These are phyloP conservation scores for Ophiosphaerella narmari DNA, from an alignment of 2,329 filamentous ascomycete species.

Conservation along the genomic window DNA sequence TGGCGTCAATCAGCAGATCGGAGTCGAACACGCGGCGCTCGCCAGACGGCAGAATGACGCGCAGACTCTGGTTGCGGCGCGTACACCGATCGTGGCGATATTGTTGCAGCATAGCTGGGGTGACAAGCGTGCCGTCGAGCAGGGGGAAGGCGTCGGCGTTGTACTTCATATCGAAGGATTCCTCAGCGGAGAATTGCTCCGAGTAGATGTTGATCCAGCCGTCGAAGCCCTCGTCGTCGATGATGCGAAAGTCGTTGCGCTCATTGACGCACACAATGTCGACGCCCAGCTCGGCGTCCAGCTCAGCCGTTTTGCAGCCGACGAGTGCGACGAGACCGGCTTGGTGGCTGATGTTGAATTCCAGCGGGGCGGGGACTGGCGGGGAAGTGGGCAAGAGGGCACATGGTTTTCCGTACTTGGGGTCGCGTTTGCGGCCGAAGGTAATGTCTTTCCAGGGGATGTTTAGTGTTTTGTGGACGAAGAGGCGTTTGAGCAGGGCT, in stretches of 20 bases:
- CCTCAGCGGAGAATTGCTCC: conserved; percentile 68
- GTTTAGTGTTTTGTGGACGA: conserved; percentile 62
- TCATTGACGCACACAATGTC: conserved; percentile 79
- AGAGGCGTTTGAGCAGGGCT: conserved; percentile 73
- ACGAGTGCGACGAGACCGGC: conserved; percentile 73
- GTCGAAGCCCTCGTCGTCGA: conserved; percentile 66
- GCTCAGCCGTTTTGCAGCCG: conserved; percentile 43
- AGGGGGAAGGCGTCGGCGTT: conserved; percentile 51
- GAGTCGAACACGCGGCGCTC: conserved; percentile 46
- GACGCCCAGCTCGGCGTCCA: conserved; percentile 63
- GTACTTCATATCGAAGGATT: conserved; percentile 67
- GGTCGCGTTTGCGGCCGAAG: conserved; percentile 60
- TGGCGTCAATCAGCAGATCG: conserved; percentile 60
- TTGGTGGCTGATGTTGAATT: conserved; percentile 82
- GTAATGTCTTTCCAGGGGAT: conserved; percentile 65
- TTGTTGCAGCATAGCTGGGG: conserved; percentile 40
- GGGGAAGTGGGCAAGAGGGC: conserved; percentile 49
- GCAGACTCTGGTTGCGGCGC: conserved; percentile 45
- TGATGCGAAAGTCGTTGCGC: conserved; percentile 64
- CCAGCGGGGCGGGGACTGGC: conserved; percentile 48
- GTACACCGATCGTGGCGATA: conserved; percentile 52
- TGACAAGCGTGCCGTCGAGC: conserved; percentile 50
- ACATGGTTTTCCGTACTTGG: conserved; percentile 57
- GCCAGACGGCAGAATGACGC: conserved; percentile 42
- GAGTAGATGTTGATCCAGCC: conserved; percentile 73